Evolutionary conservation across 2,329 filamentous ascomycete genomes (phyloP), one percentile per base, ranked within the genome.

Genomic region (Ophiostoma montium): DNA sequence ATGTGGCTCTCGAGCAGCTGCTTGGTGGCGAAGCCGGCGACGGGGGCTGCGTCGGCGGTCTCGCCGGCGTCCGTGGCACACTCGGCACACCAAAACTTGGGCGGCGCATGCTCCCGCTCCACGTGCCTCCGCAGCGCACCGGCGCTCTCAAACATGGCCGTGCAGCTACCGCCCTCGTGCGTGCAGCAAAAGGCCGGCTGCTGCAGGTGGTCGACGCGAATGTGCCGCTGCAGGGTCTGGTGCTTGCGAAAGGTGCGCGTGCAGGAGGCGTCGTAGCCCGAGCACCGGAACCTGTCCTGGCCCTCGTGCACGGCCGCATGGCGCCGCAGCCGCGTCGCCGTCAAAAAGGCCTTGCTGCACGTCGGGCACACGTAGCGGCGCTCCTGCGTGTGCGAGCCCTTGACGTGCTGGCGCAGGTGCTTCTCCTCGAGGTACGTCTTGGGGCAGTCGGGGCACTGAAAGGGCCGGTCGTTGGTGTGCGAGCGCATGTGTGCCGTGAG

Each of bases 351-450:
- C 69, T 90, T 92, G 46, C 71, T 78, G 61, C 90, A 95, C 58
- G 78, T 78, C n/a, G 74, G 69, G 66, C 89, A 95, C 23, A 74
- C 63, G 62, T 87, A 82, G 43, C 79, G 75, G 51, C 82, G 75
- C 55, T 86, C 74, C 49, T 78, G 70, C 8, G 76, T 82, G 62
- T 95, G 90, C 11, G 82, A 81, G 49, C 84, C 84, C 61, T 89
- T 88, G 60, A 94, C 67, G 62, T 96, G 90, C 55, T 88, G 82
- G 52, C 83, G 81, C 16, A 95, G 71, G 65, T 95, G 88, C 57
- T 90, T 90, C 56, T 86, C 78, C 53, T 92, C 85, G 13, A 87
- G 76, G 62, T 94, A 96, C 38, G 81, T 76, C 68, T 95, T 95
- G 58, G 78, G 76, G 61, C 90, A 96, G 38, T 67, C 80, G 6